Conservation (phyloP, 352 stramenopile genomes). For the Globisporangium spiculum region DNA sequence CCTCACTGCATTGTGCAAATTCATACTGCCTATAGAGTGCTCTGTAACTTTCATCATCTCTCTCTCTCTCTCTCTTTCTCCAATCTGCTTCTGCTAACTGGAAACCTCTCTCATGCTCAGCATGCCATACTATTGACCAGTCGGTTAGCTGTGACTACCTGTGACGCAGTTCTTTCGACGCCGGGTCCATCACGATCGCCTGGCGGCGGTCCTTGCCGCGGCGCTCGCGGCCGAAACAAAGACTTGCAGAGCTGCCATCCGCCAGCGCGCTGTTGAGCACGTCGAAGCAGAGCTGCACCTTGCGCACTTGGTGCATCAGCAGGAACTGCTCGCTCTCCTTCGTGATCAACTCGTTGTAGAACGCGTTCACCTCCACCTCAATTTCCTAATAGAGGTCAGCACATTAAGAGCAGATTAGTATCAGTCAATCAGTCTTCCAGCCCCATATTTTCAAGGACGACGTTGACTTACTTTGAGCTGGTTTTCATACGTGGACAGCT, state of each 20-base stretch:
- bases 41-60: background rate
- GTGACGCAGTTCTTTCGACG: constrained; percentile 56
- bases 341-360: constrained; percentile 58
- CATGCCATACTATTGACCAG: background rate
- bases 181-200: constrained; percentile 63
- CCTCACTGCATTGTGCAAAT: background rate
- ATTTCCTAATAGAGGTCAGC: constrained; percentile 40
- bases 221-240: constrained; percentile 58
- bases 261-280: constrained; percentile 35
- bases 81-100: background rate
- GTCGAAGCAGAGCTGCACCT: constrained; percentile 66
- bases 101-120: background rate
- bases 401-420: background rate
- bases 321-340: constrained; percentile 42
- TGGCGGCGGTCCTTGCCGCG: constrained; percentile 71
- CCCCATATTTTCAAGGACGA: background rate
- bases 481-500: constrained; percentile 43
- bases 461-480: constrained; percentile 47
- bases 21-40: background rate
- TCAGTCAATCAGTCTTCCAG: background rate
- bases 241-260: constrained; percentile 26
- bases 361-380: constrained; percentile 74
- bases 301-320: constrained; percentile 70
- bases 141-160: constrained; percentile 27
- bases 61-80: background rate